Percentiles rank a stretch among this genome's conserved stretches.
These are phyloP conservation scores for Talaromyces rugulosus DNA, from an alignment of 2,329 filamentous ascomycete genomes.

Conservation along the genomic window DNA sequence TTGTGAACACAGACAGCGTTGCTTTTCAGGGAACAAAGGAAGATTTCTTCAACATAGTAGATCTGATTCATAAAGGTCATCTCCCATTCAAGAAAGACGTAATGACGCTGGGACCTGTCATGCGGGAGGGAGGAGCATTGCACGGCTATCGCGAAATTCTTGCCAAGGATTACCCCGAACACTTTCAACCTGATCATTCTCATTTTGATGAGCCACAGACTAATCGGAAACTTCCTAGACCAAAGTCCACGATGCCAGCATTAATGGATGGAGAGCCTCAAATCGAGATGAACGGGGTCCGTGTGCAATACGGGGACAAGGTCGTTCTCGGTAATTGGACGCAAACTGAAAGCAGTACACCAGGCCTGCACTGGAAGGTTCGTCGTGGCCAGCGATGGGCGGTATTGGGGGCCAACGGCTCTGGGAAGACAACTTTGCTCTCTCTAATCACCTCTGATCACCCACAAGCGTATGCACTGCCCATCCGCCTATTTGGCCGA, in stretches of 20 bases:
- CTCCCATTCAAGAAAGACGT: background rate
- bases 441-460: constrained; percentile 94
- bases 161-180: background rate
- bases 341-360: constrained; percentile 43
- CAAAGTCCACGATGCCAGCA: constrained; percentile 6
- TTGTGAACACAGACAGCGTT: constrained; percentile 43
- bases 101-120: background rate
- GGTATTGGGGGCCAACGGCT: constrained; percentile 87
- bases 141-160: background rate
- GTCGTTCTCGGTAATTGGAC: constrained; percentile 77
- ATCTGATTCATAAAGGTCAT: constrained; percentile 22
- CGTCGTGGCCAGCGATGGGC: constrained; percentile 83
- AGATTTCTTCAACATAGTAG: constrained; percentile 64
- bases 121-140: background rate
- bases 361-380: constrained; percentile 78
- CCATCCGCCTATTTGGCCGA: constrained; percentile 79
- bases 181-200: background rate
- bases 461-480: constrained; percentile 85
- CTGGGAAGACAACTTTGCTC: constrained; percentile 91
- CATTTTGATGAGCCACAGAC: background rate
- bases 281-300: constrained; percentile 82
- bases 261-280: constrained; percentile 59
- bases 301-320: constrained; percentile 74
- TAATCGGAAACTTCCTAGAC: background rate
- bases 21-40: constrained; percentile 56